phyloP scores from a whole-genome alignment of 2,329 filamentous ascomycete species.

The Pestalotiopsis sp. region DNA sequence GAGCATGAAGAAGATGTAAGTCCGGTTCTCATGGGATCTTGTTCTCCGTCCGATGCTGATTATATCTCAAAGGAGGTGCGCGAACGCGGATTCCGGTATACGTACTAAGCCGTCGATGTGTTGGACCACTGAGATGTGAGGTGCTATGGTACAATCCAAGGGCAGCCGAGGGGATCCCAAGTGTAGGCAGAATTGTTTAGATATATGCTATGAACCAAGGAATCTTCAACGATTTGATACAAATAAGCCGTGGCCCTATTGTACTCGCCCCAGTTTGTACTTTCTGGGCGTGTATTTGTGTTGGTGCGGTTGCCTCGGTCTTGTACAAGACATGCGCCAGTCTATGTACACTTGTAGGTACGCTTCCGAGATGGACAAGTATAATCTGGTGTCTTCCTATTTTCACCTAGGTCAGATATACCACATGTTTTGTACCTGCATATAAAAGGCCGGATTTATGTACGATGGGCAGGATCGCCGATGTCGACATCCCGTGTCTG shows the following conservation, averaged over 20 bases:
- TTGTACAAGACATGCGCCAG: no score
- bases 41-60: conserved; percentile 5
- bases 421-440: not conserved
- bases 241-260: not conserved
- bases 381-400: no score
- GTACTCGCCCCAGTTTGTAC: not conserved
- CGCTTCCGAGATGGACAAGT: no score
- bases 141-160: not conserved
- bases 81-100: conserved; percentile 16
- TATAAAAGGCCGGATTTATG: not conserved
- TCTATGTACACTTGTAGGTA: no score
- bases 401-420: no score
- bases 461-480: not conserved
- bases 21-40: conserved; percentile 11
- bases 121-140: not conserved
- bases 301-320: no score
- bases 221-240: not conserved
- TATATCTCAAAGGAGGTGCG: conserved; percentile 4
- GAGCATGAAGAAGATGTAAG: conserved; percentile 51
- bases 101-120: conserved; percentile 5
- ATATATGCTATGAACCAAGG: not conserved
- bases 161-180: not conserved
- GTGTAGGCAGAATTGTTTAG: not conserved
- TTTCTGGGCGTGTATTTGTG: not conserved
- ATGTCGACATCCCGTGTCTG: not conserved